phyloP scores from a whole-genome alignment of 176 grass and related monocot species.

The Zoysia pacifica region DNA sequence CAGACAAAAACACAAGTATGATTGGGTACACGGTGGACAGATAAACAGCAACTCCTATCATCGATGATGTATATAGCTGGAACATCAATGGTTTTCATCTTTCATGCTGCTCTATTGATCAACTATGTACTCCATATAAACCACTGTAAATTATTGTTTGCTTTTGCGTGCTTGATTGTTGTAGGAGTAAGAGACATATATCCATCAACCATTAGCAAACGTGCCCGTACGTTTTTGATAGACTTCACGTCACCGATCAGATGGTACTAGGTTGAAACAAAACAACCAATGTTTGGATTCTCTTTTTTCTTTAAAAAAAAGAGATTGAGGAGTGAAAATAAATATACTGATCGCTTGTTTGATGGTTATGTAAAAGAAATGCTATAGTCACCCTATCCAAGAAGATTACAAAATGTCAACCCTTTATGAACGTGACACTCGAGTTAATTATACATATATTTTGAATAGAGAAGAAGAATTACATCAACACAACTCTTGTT shows the following conservation, averaged over 20 bases:
- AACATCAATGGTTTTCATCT: too few species aligned
- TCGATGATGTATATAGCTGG: too few species aligned
- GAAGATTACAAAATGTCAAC: not conserved
- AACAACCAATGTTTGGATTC: not conserved
- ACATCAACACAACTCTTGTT: too few species aligned
- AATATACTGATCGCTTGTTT: not conserved
- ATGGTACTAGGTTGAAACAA: too few species aligned
- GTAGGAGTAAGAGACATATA: not conserved
- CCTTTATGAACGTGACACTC: not conserved
- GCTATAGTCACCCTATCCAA: not conserved
- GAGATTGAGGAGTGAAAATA: not conserved
- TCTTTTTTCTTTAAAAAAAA: not conserved
- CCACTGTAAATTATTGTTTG: not conserved
- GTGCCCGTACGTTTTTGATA: not conserved
- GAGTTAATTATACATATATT: not conserved
- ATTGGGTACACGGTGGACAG: too few species aligned
- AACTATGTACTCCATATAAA: not conserved
- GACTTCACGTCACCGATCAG: constrained; percentile 12
- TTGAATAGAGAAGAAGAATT: not conserved
- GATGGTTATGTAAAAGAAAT: not conserved
- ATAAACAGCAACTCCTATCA: too few species aligned
- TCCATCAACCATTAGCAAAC: not conserved
- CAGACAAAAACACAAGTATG: too few species aligned
- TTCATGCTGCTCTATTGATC: too few species aligned
- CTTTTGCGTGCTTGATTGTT: not conserved